Conservation (phyloP, 768 basidiomycete genomes). For the Tylopilus felleus region DNA sequence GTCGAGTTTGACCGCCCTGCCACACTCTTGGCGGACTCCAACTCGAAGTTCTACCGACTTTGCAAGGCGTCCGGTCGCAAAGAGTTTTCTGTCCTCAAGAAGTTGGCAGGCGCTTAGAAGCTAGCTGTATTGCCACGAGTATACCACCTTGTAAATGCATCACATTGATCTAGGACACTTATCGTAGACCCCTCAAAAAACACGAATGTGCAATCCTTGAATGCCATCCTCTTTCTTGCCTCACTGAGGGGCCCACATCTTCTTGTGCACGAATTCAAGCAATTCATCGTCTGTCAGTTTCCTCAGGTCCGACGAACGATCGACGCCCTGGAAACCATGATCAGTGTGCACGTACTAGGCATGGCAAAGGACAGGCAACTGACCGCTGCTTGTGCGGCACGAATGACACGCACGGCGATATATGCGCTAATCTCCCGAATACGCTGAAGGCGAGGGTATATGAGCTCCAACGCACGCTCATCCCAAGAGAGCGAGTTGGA, state of each 20-base stretch:
- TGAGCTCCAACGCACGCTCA: constrained; percentile 60
- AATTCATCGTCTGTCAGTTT: constrained; percentile 55
- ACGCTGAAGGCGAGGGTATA: constrained; percentile 83
- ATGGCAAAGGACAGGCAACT: constrained; percentile 26
- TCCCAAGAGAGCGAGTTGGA: constrained; percentile 68
- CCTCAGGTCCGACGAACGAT: constrained; percentile 52
- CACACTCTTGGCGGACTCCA: constrained; percentile 49
- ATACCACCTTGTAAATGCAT: constrained; percentile 9
- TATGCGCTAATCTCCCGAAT: constrained; percentile 80
- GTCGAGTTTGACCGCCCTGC: constrained; percentile 72
- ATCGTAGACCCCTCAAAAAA: not conserved
- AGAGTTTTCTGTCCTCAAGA: constrained; percentile 67
- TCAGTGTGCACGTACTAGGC: constrained; percentile 15
- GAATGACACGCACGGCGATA: constrained; percentile 75
- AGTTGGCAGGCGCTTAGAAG: constrained; percentile 48
- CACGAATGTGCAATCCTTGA: not conserved
- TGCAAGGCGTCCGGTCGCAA: constrained; percentile 73
- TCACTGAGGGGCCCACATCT: constrained; percentile 69
- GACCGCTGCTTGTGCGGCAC: constrained; percentile 74
- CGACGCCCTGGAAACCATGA: constrained; percentile 44
- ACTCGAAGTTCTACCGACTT: constrained; percentile 61
- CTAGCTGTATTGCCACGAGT: not conserved
- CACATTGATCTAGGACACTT: not conserved
- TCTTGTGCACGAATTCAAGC: constrained; percentile 48
- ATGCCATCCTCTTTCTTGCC: not conserved